Evolutionary conservation across 2,329 filamentous ascomycete genomes (phyloP).

Genomic region (Proliferodiscus dingleyae): DNA sequence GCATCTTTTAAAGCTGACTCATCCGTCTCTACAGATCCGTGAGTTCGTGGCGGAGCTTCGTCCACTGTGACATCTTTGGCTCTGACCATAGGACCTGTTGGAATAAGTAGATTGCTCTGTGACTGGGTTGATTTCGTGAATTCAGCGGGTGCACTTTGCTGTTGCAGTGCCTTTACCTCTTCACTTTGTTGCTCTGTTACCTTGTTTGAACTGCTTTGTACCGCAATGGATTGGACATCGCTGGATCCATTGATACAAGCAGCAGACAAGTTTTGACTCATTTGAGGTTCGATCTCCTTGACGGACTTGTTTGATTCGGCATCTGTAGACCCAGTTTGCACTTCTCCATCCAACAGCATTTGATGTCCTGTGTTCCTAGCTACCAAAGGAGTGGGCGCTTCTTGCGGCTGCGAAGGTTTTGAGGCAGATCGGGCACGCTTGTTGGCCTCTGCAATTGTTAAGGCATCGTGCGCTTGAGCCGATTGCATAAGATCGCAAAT

Average conservation of each 20-base stretch:
- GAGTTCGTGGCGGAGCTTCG: neutral
- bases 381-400: too few relatives aligned
- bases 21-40: neutral
- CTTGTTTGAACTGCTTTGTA: neutral
- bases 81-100: neutral
- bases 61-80: slow-evolving; percentile 2
- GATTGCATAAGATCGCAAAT: neutral
- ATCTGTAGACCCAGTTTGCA: too few relatives aligned
- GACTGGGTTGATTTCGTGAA: neutral
- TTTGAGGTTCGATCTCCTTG: neutral
- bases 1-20: neutral
- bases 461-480: neutral
- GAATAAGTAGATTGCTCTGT: neutral
- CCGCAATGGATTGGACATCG: neutral
- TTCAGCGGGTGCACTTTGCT: neutral
- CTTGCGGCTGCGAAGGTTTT: neutral
- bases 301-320: neutral
- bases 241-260: neutral
- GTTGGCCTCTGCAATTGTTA: neutral
- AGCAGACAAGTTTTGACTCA: neutral
- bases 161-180: neutral
- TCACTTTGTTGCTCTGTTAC: neutral
- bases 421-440: neutral
- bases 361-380: too few relatives aligned
- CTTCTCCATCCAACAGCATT: too few relatives aligned